Conservation (phyloP, 192 early-diverging fungal genomes). For the Dispira simplex region DNA sequence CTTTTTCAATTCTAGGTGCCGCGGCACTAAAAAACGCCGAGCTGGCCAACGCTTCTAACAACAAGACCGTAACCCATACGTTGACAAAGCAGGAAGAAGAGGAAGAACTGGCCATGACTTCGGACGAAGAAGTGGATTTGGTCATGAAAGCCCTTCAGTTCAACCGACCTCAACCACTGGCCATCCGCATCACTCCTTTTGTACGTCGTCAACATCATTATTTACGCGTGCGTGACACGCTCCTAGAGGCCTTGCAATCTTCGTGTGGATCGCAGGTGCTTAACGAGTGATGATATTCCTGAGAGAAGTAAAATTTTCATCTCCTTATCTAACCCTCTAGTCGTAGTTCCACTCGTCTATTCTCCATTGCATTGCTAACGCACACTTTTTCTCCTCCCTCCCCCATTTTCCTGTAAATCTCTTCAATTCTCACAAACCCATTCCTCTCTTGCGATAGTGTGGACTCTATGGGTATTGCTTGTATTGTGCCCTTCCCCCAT, state of each 20-base stretch:
- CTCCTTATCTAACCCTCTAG: background rate
- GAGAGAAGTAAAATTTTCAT: background rate
- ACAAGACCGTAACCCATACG: slow-evolving; percentile 1
- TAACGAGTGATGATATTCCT: slow-evolving; percentile 10
- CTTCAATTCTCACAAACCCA: background rate
- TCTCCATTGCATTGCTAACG: background rate
- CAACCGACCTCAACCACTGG: slow-evolving; percentile 48
- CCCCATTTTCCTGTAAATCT: background rate
- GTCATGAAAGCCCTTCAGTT: slow-evolving; percentile 45
- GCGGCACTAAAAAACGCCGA: no score
- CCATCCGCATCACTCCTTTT: slow-evolving; percentile 29
- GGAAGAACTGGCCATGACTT: slow-evolving; percentile 37
- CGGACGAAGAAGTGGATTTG: slow-evolving; percentile 57
- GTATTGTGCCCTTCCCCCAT: no score
- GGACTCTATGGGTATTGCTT: background rate
- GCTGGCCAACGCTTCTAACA: no score
- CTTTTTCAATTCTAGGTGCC: no score
- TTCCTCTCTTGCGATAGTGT: background rate
- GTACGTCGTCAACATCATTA: slow-evolving; percentile 41
- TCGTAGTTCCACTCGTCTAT: background rate
- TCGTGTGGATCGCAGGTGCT: slow-evolving; percentile 17
- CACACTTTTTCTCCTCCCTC: background rate
- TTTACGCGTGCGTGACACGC: slow-evolving; percentile 41
- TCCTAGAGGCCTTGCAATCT: slow-evolving; percentile 43
- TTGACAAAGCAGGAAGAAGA: slow-evolving; percentile 33